A percentile compares a stretch with the other conserved stretches of the same genome.
Evolutionary conservation across 164 flowering plant genomes (phyloP).

Genomic region (Warburgia ugandensis): DNA sequence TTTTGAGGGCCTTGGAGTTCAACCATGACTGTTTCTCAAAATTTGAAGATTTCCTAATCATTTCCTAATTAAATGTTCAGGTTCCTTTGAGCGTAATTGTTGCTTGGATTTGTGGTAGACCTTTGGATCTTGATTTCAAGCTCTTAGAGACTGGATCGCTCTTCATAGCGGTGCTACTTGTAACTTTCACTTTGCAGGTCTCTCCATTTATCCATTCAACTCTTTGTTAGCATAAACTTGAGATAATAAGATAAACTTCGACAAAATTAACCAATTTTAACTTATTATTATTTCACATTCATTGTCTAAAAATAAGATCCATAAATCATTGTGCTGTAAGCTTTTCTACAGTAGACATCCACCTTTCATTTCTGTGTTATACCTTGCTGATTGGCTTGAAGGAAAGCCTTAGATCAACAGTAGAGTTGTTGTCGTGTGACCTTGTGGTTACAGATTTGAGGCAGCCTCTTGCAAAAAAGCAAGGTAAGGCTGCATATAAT

Average conservation of each 20-base stretch:
- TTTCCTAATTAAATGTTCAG: slow-evolving; percentile 22
- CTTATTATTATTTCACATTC: background rate
- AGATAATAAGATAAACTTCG: background rate
- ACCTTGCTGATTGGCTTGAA: too few species aligned
- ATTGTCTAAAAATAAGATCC: background rate
- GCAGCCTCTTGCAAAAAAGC: too few species aligned
- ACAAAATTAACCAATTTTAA: background rate
- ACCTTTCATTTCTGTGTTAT: too few species aligned
- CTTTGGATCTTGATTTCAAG: slow-evolving; percentile 72
- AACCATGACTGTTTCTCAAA: background rate
- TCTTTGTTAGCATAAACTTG: background rate
- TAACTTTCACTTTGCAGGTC: slow-evolving; percentile 32
- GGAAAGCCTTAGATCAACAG: too few species aligned
- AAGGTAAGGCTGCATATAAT: too few species aligned
- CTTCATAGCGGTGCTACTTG: slow-evolving; percentile 51
- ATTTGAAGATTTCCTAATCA: background rate
- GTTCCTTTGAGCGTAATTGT: slow-evolving; percentile 64
- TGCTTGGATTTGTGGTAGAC: slow-evolving; percentile 67
- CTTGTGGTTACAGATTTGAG: too few species aligned
- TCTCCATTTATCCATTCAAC: background rate
- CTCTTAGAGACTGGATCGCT: slow-evolving; percentile 70
- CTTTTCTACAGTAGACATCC: background rate
- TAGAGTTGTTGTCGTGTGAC: too few species aligned
- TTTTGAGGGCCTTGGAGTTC: background rate
- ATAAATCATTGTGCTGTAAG: background rate